phyloP scores from a whole-genome alignment of 129 eudicot species.

The Ambrosia artemisiifolia region DNA sequence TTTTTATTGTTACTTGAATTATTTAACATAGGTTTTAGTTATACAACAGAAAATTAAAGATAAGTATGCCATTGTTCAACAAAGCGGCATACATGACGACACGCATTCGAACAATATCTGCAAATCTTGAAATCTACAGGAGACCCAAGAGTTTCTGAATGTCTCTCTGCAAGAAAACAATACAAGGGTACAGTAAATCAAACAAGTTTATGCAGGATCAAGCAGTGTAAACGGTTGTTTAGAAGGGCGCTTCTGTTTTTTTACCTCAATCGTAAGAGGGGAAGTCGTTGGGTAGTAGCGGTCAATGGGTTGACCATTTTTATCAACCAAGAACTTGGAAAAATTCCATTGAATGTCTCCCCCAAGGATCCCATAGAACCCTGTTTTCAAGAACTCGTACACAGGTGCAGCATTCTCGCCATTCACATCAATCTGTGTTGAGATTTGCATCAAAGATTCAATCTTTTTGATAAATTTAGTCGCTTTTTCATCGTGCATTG shows the following conservation, averaged over 20 bases:
- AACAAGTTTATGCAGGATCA: background rate
- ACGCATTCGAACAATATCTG: background rate
- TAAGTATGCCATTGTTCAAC: constrained; percentile 14
- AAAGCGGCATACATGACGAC: background rate
- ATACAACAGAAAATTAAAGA: background rate
- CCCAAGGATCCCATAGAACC: constrained; percentile 74
- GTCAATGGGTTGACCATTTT: constrained; percentile 64
- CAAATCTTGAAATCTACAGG: constrained; percentile 29
- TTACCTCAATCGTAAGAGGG: constrained; percentile 88
- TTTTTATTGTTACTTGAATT: background rate
- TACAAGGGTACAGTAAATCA: constrained; percentile 2
- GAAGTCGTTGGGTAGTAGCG: constrained; percentile 94
- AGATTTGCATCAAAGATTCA: constrained; percentile 8
- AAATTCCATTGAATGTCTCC: constrained; percentile 93
- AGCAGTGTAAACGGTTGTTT: background rate
- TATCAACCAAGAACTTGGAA: constrained; percentile 79
- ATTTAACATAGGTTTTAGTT: background rate
- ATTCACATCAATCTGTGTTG: constrained; percentile 72
- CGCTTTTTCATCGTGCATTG: background rate
- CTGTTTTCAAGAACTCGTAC: constrained; percentile 69
- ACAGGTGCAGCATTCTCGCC: constrained; percentile 70
- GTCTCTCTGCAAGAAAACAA: constrained; percentile 55
- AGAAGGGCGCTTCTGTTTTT: background rate
- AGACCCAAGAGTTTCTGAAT: constrained; percentile 59
- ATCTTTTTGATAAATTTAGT: background rate